These are phyloP conservation scores for Naegleria gruberi DNA, from an alignment of 208 protist species.

Conservation along the genomic window DNA sequence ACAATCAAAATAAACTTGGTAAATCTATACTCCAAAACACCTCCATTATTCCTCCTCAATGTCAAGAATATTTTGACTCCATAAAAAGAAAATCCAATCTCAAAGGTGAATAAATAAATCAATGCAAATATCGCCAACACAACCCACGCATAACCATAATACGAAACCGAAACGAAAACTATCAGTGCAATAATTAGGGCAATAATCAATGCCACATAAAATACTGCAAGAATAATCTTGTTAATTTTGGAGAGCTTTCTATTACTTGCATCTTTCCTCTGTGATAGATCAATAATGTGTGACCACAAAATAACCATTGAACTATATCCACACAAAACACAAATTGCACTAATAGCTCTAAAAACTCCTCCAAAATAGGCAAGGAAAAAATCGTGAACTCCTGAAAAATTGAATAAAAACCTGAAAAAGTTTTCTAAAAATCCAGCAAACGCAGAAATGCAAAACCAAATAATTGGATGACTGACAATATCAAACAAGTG, in stretches of 20 bases:
- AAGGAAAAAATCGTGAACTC: not conserved
- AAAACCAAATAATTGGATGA: not conserved
- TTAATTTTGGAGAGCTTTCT: not conserved
- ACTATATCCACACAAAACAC: not conserved
- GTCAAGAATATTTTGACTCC: not conserved
- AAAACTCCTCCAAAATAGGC: not conserved
- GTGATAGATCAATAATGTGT: not conserved
- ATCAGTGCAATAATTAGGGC: not conserved
- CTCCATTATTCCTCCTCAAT: not conserved
- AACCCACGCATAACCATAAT: not conserved
- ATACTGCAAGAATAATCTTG: not conserved
- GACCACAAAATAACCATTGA: not conserved
- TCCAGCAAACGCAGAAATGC: not conserved
- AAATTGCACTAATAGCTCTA: not conserved
- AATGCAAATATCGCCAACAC: not conserved
- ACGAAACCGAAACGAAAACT: not conserved
- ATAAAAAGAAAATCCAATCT: not conserved
- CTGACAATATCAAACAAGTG: not conserved
- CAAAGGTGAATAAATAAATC: not conserved
- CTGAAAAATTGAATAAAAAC: not conserved
- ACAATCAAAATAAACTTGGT: not conserved
- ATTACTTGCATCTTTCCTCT: not conserved
- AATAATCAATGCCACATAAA: not conserved
- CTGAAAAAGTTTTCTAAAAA: not conserved
- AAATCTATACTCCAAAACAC: not conserved